Evolutionary conservation across 176 grass and related monocot species (phyloP).

Genomic region (Hordeum marinum): DNA sequence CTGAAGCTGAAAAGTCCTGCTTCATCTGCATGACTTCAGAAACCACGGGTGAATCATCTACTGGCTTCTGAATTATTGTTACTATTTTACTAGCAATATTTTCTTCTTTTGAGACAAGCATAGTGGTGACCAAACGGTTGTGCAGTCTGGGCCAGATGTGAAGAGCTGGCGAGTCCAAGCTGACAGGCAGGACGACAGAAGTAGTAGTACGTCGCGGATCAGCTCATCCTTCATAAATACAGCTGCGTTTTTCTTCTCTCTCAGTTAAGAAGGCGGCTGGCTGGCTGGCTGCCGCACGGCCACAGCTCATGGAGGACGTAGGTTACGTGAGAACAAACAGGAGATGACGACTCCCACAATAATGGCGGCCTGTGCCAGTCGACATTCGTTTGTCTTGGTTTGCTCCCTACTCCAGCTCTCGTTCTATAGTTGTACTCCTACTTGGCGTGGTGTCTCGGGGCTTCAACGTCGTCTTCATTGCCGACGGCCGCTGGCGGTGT

Average conservation of each 20-base stretch:
- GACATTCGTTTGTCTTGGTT: background rate
- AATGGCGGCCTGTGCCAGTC: background rate
- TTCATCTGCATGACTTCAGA: background rate
- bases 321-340: background rate
- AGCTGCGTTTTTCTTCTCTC: background rate
- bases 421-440: too few relatives aligned
- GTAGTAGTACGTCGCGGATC: background rate
- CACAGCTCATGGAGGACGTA: slow-evolving; percentile 1
- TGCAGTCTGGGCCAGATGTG: background rate
- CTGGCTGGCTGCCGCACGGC: too few relatives aligned
- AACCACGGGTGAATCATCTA: background rate
- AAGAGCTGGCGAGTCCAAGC: background rate
- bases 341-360: background rate
- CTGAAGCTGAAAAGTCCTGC: background rate
- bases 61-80: too few relatives aligned
- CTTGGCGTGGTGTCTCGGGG: too few relatives aligned
- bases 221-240: background rate
- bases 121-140: background rate
- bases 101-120: too few relatives aligned
- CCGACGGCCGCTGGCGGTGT: too few relatives aligned
- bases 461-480: too few relatives aligned
- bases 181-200: background rate
- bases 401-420: too few relatives aligned
- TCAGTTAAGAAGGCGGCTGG: background rate
- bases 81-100: too few relatives aligned